Base-by-base conservation (phyloP, 2,329 filamentous ascomycete genomes). In the Aspergillus pseudoviridinutans region DNA sequence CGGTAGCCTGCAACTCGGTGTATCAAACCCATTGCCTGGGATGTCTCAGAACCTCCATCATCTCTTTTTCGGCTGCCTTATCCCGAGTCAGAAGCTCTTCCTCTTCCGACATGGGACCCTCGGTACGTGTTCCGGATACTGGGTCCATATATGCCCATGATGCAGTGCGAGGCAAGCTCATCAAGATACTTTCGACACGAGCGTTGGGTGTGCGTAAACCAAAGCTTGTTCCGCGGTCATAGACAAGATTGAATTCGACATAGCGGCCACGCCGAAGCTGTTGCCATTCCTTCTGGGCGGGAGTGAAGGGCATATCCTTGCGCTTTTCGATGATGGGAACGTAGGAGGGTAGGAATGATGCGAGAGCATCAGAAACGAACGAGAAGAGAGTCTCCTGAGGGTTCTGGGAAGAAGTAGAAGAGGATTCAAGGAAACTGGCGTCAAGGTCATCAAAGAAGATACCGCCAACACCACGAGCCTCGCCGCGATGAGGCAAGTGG, bases 391-490 rank as follows among this genome's bases (percentile, higher is more conserved):
- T 90, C 72, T 97, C 92, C 66, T 90, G 87, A 68, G 94, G 90
- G 60, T 92, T 91, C 67, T 93, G 89, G 1, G 85, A 84, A 1
- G 76, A 77, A 25, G 69, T 67, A 1, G 72, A 64, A 4, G 73
- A 73, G 32, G 67, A 69, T 53, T 74, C 62, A 28, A 77, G 67
- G 68, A 76, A 77, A 54, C 64, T 68, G 46, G 75, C 89, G 73
- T 99, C 94, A 14, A 99, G 82, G 73, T 99, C 94, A 75, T 99
- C 94, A 70, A 99, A 99, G 84, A 99, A 99, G 75, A 99, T 97
- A 54, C 94, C 94, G 54, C 94, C 94, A 35, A 99, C 79, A 56
- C 94, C 94, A 51, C 94, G 88, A 50, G 86, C 82, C 78, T 99
- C 94, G 58, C 85, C 84, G 50, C 94, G 87, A 78, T 99, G 94